A percentile compares a stretch with the other conserved stretches of the same genome.
Conservation (phyloP, 208 protist species). For the Crithidia acanthocephali region DNA sequence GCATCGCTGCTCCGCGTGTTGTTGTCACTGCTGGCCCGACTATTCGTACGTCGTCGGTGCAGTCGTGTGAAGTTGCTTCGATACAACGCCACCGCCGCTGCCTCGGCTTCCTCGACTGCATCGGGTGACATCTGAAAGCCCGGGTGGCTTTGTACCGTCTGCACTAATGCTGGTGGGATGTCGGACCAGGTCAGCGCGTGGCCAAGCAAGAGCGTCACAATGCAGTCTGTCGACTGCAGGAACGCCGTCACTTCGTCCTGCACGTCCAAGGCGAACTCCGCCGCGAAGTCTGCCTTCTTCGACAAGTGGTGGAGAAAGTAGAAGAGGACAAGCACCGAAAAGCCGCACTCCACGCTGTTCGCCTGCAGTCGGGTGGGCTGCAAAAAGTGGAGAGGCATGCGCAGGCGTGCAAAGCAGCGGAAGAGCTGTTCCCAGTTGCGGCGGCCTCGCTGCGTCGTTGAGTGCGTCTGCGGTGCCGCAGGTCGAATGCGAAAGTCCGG, state of each 20-base stretch:
- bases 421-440: slow-evolving; percentile 70
- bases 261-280: slow-evolving; percentile 82
- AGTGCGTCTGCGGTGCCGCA: slow-evolving; percentile 66
- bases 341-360: slow-evolving; percentile 55
- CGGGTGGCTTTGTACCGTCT: slow-evolving; percentile 39
- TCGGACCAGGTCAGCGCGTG: slow-evolving; percentile 50
- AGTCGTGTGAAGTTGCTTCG: slow-evolving; percentile 10
- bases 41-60: not conserved
- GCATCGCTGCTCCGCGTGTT: not conserved
- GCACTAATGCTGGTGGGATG: slow-evolving; percentile 49
- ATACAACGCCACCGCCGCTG: slow-evolving; percentile 31
- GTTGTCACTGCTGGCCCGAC: not conserved
- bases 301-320: slow-evolving; percentile 80
- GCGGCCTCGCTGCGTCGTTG: slow-evolving; percentile 51
- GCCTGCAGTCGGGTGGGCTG: slow-evolving; percentile 39
- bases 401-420: slow-evolving; percentile 43
- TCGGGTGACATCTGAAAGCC: slow-evolving; percentile 28
- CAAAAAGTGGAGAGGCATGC: slow-evolving; percentile 60
- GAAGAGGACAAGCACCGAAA: slow-evolving; percentile 77
- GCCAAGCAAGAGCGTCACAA: slow-evolving; percentile 66
- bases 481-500: slow-evolving; percentile 51
- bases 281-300: slow-evolving; percentile 74
- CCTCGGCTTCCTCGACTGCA: slow-evolving; percentile 24
- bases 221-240: slow-evolving; percentile 80
- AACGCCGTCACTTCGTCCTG: slow-evolving; percentile 53